Percentiles rank a stretch among this genome's conserved stretches.
Evolutionary conservation across 257 asterid species (phyloP).

Genomic region (Penstemon newberryi): DNA sequence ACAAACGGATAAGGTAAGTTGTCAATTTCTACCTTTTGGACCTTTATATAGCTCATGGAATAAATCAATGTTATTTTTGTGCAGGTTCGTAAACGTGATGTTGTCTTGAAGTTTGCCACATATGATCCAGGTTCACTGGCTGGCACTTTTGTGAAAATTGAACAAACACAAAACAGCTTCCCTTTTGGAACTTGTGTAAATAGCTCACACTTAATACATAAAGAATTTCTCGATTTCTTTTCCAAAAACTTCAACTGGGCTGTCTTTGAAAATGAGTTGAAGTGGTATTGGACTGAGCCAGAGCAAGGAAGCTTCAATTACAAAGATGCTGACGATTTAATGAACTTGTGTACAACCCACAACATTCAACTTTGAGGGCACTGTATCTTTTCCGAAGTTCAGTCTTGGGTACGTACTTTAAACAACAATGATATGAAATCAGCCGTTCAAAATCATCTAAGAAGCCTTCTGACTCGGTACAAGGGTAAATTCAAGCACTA

Average conservation of each 20-base stretch:
- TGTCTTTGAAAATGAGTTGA: slow-evolving; percentile 82
- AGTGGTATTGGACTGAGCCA: slow-evolving; percentile 95
- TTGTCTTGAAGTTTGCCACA: slow-evolving; percentile 56
- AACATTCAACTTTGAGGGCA: slow-evolving; percentile 78
- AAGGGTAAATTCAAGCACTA: slow-evolving; percentile 79
- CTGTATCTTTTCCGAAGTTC: slow-evolving; percentile 97
- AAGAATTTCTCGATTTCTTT: slow-evolving; percentile 69
- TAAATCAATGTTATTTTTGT: background rate
- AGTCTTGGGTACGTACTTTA: slow-evolving; percentile 64
- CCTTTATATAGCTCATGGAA: too few species aligned
- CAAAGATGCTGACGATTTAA: slow-evolving; percentile 74
- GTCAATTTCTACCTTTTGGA: slow-evolving; percentile 7
- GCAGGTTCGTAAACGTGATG: slow-evolving; percentile 87
- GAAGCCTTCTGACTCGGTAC: slow-evolving; percentile 68
- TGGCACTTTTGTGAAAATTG: slow-evolving; percentile 56
- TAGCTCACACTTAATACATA: background rate
- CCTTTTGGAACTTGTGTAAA: background rate
- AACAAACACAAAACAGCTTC: slow-evolving; percentile 67
- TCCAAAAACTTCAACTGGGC: slow-evolving; percentile 84
- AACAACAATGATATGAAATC: slow-evolving; percentile 45
- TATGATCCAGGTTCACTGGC: slow-evolving; percentile 44
- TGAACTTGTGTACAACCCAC: slow-evolving; percentile 50
- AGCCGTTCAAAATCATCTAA: slow-evolving; percentile 71
- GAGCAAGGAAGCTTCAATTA: slow-evolving; percentile 72
- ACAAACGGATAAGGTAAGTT: slow-evolving; percentile 65